Evolutionary conservation across 2,329 filamentous ascomycete genomes (phyloP), one percentile per base, ranked within the genome.

Genomic region (Raffaelea albimanens): DNA sequence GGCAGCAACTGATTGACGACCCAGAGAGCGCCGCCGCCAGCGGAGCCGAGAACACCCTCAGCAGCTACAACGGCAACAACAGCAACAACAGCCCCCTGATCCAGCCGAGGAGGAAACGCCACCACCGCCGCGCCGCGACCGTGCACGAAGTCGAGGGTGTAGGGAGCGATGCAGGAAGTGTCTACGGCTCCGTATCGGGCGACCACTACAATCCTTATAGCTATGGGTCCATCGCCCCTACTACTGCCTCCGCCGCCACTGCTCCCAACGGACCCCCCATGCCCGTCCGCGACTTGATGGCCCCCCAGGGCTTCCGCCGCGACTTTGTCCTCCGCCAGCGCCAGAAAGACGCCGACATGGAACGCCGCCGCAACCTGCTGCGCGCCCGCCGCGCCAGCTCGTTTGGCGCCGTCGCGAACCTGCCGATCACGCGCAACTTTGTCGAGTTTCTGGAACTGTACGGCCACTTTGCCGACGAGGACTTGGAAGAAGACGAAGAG

Each of bases 391-490:
- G 52, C 3, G 33, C 20, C 11, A 39, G 39, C 13, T 40, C 40
- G n/a, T 29, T 13, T 13, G 25, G 25, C 25, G 50, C 52, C 41
- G 48, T 51, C 3, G 51, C 51, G n/a, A 48, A 46, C 18, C 53
- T 73, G 18, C 75, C 82, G 8, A 73, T 86, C 20, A 82, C 83
- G 1, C 70, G 71, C 50, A 85, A 81, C 58, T 89, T 89, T 59
- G 77, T 87, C 53, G 83, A 85, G 47, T 89, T 88, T 53, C 68
- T 89, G 20, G 82, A 85, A 50, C 68, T 89, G 0, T 89, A 89
- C 58, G 85, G 85, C 2, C 80, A 77, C 55, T 89, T 89, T 61
- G 85, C 85, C 3, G 85, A 85, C 44, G 85, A 89, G 60, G 82
- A 88, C 46, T 65, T 79, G 3, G 71, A 86, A 20, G 71, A 75